Conservation (phyloP, 345 rosid genomes). For the Arabis hirsuta region DNA sequence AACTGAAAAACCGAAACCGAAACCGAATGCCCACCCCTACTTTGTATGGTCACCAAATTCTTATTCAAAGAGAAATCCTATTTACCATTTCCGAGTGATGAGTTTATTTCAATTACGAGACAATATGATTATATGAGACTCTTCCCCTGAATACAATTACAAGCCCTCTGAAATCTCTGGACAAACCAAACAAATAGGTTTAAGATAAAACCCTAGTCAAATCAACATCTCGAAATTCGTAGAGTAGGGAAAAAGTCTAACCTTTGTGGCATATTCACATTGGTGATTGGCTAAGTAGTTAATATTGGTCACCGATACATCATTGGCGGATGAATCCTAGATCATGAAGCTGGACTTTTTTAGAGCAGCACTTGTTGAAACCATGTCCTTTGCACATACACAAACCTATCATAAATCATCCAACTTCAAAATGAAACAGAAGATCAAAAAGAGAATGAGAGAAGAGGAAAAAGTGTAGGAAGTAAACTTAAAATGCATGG, state of each 20-base stretch:
- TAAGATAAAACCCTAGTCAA: too few relatives aligned
- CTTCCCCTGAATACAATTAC: too few relatives aligned
- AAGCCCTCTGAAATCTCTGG: too few relatives aligned
- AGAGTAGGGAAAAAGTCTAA: neutral
- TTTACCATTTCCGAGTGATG: too few relatives aligned
- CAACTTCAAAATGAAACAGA: conserved; percentile 6
- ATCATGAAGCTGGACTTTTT: neutral
- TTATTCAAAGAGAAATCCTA: too few relatives aligned
- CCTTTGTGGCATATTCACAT: conserved; percentile 8
- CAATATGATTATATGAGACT: too few relatives aligned
- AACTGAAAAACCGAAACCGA: too few relatives aligned
- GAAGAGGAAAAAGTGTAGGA: neutral
- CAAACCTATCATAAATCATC: neutral
- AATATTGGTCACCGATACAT: neutral
- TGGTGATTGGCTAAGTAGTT: conserved; percentile 7
- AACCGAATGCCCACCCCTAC: too few relatives aligned
- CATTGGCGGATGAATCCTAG: neutral
- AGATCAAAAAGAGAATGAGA: neutral
- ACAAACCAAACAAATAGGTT: too few relatives aligned
- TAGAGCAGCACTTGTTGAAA: neutral
- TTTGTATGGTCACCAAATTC: too few relatives aligned
- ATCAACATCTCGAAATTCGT: too few relatives aligned
- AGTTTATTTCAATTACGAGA: too few relatives aligned
- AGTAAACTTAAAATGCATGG: neutral
- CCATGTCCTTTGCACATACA: conserved; percentile 16